Percentiles rank a stretch among this genome's conserved stretches.
Conservation (phyloP, 1,284 basidiomycete genomes). For the Malassezia pachydermatis region DNA sequence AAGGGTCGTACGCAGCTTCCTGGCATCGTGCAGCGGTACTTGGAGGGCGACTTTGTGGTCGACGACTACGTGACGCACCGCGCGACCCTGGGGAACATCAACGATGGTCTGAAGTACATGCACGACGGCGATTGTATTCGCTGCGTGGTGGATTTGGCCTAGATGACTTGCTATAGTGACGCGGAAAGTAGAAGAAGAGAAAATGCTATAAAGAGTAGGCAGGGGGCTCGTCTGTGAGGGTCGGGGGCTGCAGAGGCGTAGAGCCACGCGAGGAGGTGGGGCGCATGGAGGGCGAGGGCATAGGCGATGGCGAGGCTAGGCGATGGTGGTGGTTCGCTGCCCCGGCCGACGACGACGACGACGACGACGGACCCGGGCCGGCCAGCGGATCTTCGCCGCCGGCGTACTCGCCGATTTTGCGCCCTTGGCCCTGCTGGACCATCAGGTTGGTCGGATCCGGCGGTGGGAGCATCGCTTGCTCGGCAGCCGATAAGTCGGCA, state of each 20-base stretch:
- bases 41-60: constrained; percentile 45
- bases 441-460: constrained; percentile 25
- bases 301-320: too few species aligned
- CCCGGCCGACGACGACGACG: too few species aligned
- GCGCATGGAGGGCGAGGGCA: too few species aligned
- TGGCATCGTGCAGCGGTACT: constrained; percentile 42
- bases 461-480: constrained; percentile 36
- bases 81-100: constrained; percentile 61
- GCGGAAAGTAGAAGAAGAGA: too few species aligned
- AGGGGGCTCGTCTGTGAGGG: not conserved
- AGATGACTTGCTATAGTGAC: constrained; percentile 2
- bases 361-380: too few species aligned
- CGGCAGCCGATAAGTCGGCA: constrained; percentile 34
- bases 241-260: not conserved
- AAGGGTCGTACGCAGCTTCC: constrained; percentile 78
- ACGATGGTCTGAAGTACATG: constrained; percentile 86
- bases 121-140: constrained; percentile 85
- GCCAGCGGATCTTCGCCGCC: too few species aligned
- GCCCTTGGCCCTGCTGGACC: constrained; percentile 27
- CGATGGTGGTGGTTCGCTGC: too few species aligned
- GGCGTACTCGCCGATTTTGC: constrained; percentile 37
- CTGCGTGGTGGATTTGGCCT: constrained; percentile 50
- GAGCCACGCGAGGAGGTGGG: too few species aligned
- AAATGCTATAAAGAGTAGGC: not conserved
- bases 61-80: constrained; percentile 50